Percentiles rank a stretch among this genome's conserved stretches.
These are phyloP conservation scores for Chimonanthus praecox DNA, from an alignment of 164 flowering plant species.

Conservation along the genomic window DNA sequence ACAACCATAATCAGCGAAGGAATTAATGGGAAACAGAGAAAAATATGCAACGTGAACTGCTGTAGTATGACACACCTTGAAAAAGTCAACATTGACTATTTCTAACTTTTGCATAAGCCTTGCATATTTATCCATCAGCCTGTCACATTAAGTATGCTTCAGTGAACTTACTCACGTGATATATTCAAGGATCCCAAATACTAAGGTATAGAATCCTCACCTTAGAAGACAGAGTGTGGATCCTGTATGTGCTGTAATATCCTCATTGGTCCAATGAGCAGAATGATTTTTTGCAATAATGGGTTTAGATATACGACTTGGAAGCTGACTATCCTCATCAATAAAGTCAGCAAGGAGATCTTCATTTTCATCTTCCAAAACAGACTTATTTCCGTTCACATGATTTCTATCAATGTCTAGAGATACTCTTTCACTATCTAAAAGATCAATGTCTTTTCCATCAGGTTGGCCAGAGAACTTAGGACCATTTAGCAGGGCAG, in stretches of 20 bases:
- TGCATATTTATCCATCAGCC: slow-evolving; percentile 96
- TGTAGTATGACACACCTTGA: slow-evolving; percentile 52
- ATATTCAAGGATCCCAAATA: not conserved
- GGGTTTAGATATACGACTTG: slow-evolving; percentile 76
- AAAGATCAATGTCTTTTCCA: slow-evolving; percentile 21
- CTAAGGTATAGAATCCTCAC: slow-evolving; percentile 31
- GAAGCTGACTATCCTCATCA: slow-evolving; percentile 99
- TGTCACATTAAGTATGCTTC: slow-evolving; percentile 17
- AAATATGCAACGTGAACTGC: not conserved
- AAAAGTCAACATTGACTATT: slow-evolving; percentile 74
- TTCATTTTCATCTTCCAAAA: slow-evolving; percentile 89
- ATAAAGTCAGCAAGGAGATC: slow-evolving; percentile 98
- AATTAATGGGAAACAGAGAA: not conserved
- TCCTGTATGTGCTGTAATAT: slow-evolving; percentile 71
- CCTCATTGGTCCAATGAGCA: slow-evolving; percentile 47
- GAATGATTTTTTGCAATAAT: slow-evolving; percentile 36
- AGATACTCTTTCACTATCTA: slow-evolving; percentile 27
- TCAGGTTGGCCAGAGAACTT: slow-evolving; percentile 24
- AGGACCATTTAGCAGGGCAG: slow-evolving; percentile 32
- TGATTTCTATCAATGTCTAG: slow-evolving; percentile 31
- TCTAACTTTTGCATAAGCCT: slow-evolving; percentile 98
- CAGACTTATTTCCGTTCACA: slow-evolving; percentile 37
- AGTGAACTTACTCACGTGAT: not conserved
- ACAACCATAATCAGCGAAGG: not conserved
- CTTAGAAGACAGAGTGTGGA: slow-evolving; percentile 88